phyloP scores from a whole-genome alignment of 768 basidiomycete species.

The Lenzites betulinus region DNA sequence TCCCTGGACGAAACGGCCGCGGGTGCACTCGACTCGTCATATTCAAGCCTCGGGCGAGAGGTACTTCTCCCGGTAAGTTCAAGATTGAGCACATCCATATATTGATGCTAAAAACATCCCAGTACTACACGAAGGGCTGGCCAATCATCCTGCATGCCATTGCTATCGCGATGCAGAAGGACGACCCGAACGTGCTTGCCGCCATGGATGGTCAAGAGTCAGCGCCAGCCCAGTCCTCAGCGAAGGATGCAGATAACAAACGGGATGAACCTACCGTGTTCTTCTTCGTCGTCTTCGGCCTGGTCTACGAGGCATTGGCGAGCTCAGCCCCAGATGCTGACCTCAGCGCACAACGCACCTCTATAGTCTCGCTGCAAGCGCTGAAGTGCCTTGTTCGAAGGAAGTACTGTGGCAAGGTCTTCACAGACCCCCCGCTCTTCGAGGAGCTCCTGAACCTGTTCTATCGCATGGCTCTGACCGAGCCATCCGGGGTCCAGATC shows the following conservation, averaged over 20 bases:
- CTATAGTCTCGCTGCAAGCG: slow-evolving; percentile 68
- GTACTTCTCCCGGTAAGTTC: slow-evolving; percentile 82
- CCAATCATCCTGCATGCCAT: slow-evolving; percentile 82
- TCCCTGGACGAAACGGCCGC: slow-evolving; percentile 74
- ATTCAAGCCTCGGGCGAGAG: slow-evolving; percentile 87
- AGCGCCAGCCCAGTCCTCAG: slow-evolving; percentile 6
- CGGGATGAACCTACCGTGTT: slow-evolving; percentile 69
- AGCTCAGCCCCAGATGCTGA: slow-evolving; percentile 64
- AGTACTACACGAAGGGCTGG: slow-evolving; percentile 92
- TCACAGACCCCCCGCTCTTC: slow-evolving; percentile 81
- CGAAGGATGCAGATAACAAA: slow-evolving; percentile 22
- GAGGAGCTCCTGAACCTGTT: slow-evolving; percentile 88
- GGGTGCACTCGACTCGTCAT: slow-evolving; percentile 76
- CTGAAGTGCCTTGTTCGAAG: slow-evolving; percentile 79
- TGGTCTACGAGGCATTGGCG: slow-evolving; percentile 88
- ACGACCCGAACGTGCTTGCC: slow-evolving; percentile 66
- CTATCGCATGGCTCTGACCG: slow-evolving; percentile 89
- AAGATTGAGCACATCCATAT: not conserved
- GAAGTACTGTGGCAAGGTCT: slow-evolving; percentile 77
- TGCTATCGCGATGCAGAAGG: slow-evolving; percentile 71
- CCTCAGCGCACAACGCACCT: slow-evolving; percentile 43
- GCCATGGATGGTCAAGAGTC: slow-evolving; percentile 80
- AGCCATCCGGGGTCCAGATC: slow-evolving; percentile 68
- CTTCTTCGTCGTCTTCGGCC: slow-evolving; percentile 89
- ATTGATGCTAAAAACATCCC: slow-evolving; percentile 2